Percentiles rank a stretch among this genome's conserved stretches.
These are phyloP conservation scores for Boechera divaricarpa DNA, from an alignment of 345 rosid species.

Conservation along the genomic window DNA sequence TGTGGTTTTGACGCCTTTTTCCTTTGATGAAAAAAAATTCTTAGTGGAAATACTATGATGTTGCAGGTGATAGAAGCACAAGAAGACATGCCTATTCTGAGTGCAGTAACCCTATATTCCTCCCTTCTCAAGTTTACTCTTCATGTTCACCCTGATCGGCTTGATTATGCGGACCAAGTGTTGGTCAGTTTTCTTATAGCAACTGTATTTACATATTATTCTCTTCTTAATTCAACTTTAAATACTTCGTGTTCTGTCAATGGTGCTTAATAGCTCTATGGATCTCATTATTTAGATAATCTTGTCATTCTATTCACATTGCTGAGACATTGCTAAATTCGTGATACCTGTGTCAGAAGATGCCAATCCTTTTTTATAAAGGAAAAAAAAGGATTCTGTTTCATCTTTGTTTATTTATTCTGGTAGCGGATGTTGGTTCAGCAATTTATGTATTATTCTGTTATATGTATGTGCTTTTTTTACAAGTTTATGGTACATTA, in stretches of 20 bases:
- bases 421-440: neutral
- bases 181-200: constrained; percentile 41
- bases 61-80: constrained; percentile 97
- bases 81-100: constrained; percentile 85
- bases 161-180: constrained; percentile 98
- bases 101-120: constrained; percentile 94
- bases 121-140: constrained; percentile 98
- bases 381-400: neutral
- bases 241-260: constrained; percentile 4
- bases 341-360: constrained; percentile 1
- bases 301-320: constrained; percentile 26
- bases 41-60: constrained; percentile 31
- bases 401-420: constrained; percentile 7
- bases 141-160: constrained; percentile 98
- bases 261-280: constrained; percentile 20
- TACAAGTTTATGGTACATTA: constrained; percentile 20
- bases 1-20: constrained; percentile 22
- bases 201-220: constrained; percentile 17
- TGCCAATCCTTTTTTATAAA: neutral
- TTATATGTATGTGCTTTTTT: constrained; percentile 8
- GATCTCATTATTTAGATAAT: constrained; percentile 6
- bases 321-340: constrained; percentile 21
- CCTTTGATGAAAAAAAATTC: neutral
- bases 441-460: neutral
- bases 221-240: constrained; percentile 25